Percentiles rank a stretch among this genome's conserved stretches.
Evolutionary conservation across 345 rosid genomes (phyloP).

Genomic region (Punica granatum): DNA sequence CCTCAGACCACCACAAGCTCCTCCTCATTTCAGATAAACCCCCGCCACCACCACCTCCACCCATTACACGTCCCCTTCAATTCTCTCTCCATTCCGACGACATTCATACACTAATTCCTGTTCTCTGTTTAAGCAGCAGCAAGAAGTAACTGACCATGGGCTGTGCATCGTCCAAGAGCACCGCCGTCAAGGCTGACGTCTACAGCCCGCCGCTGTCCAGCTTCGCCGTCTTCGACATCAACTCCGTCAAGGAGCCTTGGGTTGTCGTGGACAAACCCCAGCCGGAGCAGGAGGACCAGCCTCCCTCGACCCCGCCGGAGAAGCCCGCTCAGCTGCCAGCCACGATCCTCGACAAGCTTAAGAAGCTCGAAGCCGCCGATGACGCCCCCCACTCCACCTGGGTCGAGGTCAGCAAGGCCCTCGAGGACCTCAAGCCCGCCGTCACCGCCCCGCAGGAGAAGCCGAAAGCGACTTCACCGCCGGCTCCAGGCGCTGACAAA

Average conservation of each 20-base stretch:
- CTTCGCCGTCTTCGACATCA: conserved; percentile 72
- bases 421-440: conserved; percentile 56
- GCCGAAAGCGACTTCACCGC: conserved; percentile 8
- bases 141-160: conserved; percentile 50
- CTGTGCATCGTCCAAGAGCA: conserved; percentile 60
- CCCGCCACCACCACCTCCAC: background rate
- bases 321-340: conserved; percentile 33
- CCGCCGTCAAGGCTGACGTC: conserved; percentile 47
- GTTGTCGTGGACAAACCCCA: conserved; percentile 18
- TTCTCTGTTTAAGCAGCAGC: no score
- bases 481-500: conserved; percentile 2
- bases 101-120: no score
- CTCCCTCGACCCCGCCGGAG: conserved; percentile 24
- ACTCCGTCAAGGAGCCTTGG: conserved; percentile 88
- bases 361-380: conserved; percentile 32
- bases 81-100: no score
- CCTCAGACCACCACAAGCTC: background rate
- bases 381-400: conserved; percentile 68
- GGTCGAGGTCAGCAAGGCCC: conserved; percentile 86
- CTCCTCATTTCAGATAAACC: background rate
- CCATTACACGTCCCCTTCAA: background rate
- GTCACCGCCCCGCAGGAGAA: conserved; percentile 7
- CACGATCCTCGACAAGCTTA: conserved; percentile 46
- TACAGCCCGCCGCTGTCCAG: conserved; percentile 75
- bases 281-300: background rate